Evolutionary conservation across 257 asterid species (phyloP).

Genomic region (Sherardia arvensis): DNA sequence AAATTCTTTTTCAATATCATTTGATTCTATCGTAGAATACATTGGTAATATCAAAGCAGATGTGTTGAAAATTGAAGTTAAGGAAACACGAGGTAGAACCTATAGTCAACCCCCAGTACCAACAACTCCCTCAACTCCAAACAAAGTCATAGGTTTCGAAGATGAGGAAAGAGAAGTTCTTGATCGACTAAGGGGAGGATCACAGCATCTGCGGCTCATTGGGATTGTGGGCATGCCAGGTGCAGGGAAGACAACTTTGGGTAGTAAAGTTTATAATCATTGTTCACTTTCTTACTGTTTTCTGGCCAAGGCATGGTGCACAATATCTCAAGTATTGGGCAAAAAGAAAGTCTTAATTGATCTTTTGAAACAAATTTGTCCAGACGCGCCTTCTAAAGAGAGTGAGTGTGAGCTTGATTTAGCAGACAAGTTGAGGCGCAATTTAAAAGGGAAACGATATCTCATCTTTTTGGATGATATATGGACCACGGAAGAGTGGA

Average conservation of each 20-base stretch:
- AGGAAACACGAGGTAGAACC: background rate
- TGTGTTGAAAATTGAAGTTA: background rate
- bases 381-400: background rate
- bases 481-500: background rate
- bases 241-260: constrained; percentile 8
- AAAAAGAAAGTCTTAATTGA: too few relatives aligned
- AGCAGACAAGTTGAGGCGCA: background rate
- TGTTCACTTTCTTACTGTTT: background rate
- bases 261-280: background rate
- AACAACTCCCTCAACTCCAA: too few relatives aligned
- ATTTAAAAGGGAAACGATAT: background rate
- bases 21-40: background rate
- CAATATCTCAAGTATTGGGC: too few relatives aligned
- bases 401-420: background rate
- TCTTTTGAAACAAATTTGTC: too few relatives aligned
- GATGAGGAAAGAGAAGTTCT: background rate
- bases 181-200: background rate
- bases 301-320: background rate
- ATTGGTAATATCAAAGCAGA: background rate
- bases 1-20: background rate
- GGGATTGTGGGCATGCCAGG: constrained; percentile 6
- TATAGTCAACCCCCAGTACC: background rate
- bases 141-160: background rate
- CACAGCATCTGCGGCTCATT: background rate
- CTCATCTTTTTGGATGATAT: background rate